Base-by-base conservation (phyloP, 495 filamentous ascomycete species). In the Penicillium roqueforti region DNA sequence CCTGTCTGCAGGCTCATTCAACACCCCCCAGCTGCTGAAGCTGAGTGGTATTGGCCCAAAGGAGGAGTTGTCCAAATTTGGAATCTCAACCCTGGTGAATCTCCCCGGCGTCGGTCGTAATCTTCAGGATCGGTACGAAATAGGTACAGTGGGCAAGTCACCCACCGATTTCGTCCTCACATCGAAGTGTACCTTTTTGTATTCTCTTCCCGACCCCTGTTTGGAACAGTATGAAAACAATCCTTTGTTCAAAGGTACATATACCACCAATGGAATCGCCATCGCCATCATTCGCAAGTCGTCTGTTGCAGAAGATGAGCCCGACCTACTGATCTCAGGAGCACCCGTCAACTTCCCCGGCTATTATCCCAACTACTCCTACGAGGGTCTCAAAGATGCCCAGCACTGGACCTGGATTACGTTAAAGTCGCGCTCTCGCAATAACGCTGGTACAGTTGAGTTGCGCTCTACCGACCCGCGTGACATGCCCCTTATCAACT, bases 81-180 rank as follows among this genome's bases (percentile, higher is more conserved):
- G 63, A 16, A 86, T 88, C 47, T 52, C 69, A 1, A 67, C 83
- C 0, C 44, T 86, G 0, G 60, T 70, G 18, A 76, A 87, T 56
- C 72, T 83, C 0, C 83, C 86, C 0, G 83, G 80, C 14, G 85
- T 89, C 0, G 86, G 86, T 22, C 68, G 69, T 16, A 89, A 89
- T 60, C 68, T 88, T 0, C 84, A 87, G 54, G 84, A 88, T 58
- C 80, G 80, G 51, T 83, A 85, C 60, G 84, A 87, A 57, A 74
- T 69, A 6, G 62, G 70, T 23, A 69, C 83, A 6, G 62, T 75
- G 22, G 78, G 70, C 47, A 67, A 75, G 6, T 70, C 72, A 3
- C 73, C 78, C 11, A 54, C 61, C 8, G 69, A 78, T 57, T 82
- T 79, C 54, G 62, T 71, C 1, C 63, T 77, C 5, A 69, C 77